A percentile compares a stretch with the other conserved stretches of the same genome.
Evolutionary conservation across 176 grass and related monocot genomes (phyloP).

Genomic region (Hsuehochloa calcarea): DNA sequence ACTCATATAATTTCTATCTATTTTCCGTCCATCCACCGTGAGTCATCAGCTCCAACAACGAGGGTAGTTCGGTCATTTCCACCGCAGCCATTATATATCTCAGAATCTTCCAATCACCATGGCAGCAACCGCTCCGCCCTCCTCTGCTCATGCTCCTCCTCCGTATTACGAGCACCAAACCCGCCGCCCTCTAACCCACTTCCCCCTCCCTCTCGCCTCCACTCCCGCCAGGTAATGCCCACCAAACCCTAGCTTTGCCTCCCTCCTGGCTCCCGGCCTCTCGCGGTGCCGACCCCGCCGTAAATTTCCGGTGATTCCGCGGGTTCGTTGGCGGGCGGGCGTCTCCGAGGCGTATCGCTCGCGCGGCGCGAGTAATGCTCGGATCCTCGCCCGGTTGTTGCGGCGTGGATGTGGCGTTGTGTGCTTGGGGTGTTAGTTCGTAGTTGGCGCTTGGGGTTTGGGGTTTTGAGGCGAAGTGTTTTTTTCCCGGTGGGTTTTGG

Average conservation of each 20-base stretch:
- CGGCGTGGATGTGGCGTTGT: background rate
- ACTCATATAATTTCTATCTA: too few relatives aligned
- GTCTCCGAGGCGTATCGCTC: too few relatives aligned
- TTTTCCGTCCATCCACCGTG: too few relatives aligned
- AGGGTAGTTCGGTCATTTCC: background rate
- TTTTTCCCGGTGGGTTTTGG: background rate
- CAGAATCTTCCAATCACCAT: background rate
- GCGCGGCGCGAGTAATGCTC: background rate
- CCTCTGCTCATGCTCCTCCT: background rate
- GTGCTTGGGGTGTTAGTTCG: background rate
- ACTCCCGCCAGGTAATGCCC: constrained; percentile 29
- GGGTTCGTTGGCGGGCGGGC: background rate
- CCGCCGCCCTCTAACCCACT: background rate
- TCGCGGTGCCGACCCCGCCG: background rate
- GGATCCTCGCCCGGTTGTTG: background rate
- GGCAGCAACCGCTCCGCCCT: background rate
- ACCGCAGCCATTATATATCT: background rate
- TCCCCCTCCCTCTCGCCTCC: background rate
- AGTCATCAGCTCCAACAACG: background rate
- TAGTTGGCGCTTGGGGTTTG: background rate
- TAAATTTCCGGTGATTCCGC: background rate
- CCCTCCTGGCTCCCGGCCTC: background rate
- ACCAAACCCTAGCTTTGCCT: background rate
- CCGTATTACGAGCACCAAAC: background rate
- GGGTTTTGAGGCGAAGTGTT: background rate